Percentiles rank a stretch among this genome's conserved stretches.
Evolutionary conservation across 352 stramenopile species (phyloP).

Genomic region (Globisporangium yorkense): DNA sequence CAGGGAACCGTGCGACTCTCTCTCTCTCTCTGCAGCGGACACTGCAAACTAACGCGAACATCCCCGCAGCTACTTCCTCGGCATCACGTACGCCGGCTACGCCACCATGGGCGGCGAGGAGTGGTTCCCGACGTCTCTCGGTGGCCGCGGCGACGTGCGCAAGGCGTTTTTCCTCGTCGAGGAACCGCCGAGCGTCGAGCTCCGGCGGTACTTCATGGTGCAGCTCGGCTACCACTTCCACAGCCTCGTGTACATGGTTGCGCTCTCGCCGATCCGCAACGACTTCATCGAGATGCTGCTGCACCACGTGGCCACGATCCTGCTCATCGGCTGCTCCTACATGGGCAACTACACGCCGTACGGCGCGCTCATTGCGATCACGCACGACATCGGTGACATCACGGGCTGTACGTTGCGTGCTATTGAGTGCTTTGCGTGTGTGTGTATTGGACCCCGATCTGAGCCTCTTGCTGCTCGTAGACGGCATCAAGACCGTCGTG

Average conservation of each 20-base stretch:
- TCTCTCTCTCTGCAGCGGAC: too few species aligned
- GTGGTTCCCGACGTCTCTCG: constrained; percentile 36
- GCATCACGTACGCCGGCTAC: constrained; percentile 37
- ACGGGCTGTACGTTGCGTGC: constrained; percentile 33
- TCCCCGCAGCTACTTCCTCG: constrained; percentile 37
- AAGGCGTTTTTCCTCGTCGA: constrained; percentile 26
- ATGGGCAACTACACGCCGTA: constrained; percentile 40
- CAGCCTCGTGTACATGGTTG: constrained; percentile 46
- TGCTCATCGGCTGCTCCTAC: constrained; percentile 40
- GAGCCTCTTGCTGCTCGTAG: constrained; percentile 12
- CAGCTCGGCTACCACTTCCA: constrained; percentile 56
- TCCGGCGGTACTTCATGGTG: constrained; percentile 47
- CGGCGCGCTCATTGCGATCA: constrained; percentile 43
- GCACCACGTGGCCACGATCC: constrained; percentile 48
- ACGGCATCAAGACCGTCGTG: constrained; percentile 65
- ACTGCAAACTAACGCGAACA: not conserved
- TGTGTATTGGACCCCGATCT: not conserved
- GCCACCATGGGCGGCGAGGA: constrained; percentile 33
- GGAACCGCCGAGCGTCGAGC: constrained; percentile 22
- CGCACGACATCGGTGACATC: constrained; percentile 47
- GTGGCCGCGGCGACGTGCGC: constrained; percentile 25
- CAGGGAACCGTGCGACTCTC: not conserved
- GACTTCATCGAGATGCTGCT: constrained; percentile 59
- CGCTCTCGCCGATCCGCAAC: constrained; percentile 49
- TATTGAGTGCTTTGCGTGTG: not conserved